A percentile compares a stretch with the other conserved stretches of the same genome.
phyloP scores from a whole-genome alignment of 257 asterid species.

The Capsicum rhomboideum region DNA sequence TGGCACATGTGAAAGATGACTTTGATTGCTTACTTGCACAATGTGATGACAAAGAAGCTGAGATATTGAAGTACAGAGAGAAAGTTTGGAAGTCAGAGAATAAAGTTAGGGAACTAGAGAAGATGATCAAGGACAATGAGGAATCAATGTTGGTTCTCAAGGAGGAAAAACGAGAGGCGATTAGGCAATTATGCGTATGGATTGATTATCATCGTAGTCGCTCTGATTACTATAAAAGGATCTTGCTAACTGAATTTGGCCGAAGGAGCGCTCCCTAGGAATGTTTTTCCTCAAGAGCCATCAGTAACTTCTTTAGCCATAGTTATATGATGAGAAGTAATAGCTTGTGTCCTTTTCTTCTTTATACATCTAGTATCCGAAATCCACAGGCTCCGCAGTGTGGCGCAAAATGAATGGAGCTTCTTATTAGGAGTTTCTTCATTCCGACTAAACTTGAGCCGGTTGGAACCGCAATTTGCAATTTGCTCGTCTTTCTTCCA shows the following conservation, averaged over 20 bases:
- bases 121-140: conserved; percentile 41
- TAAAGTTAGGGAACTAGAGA: conserved; percentile 64
- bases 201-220: conserved; percentile 74
- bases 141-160: conserved; percentile 48
- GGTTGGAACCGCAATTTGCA: neutral
- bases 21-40: conserved; percentile 41
- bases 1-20: conserved; percentile 34
- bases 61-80: conserved; percentile 52
- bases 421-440: neutral
- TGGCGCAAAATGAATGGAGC: too few relatives aligned
- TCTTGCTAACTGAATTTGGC: conserved; percentile 33
- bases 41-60: conserved; percentile 61
- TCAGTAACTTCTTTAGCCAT: neutral
- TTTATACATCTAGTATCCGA: neutral
- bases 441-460: neutral
- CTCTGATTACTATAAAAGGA: conserved; percentile 61
- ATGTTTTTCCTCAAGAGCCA: neutral
- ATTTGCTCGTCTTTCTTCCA: neutral
- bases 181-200: conserved; percentile 85
- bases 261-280: neutral
- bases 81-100: conserved; percentile 58
- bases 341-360: neutral
- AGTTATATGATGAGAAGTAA: neutral
- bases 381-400: too few relatives aligned
- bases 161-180: conserved; percentile 89